These are phyloP conservation scores for Aureobasidium sp. DNA, from an alignment of 2,329 filamentous ascomycete genomes.

Conservation along the genomic window DNA sequence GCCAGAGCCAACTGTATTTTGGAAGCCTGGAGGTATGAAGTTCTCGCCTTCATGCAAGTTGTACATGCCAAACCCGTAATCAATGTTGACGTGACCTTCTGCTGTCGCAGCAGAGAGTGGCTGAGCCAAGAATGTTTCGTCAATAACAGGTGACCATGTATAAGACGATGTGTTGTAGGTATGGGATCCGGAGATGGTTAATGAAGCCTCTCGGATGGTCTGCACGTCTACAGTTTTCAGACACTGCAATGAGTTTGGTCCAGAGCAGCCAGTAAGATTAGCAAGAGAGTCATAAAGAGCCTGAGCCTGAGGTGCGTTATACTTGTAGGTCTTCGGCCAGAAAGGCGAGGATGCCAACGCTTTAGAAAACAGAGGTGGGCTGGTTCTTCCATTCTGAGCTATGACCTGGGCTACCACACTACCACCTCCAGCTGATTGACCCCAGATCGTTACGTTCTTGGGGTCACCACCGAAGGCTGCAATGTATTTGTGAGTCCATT, in stretches of 20 bases:
- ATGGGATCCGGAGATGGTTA: constrained; percentile 42
- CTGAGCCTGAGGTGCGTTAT: constrained; percentile 46
- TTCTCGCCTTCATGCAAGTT: constrained; percentile 58
- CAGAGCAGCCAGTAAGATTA: constrained; percentile 42
- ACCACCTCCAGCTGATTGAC: constrained; percentile 51
- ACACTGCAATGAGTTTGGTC: constrained; percentile 44
- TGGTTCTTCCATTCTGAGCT: constrained; percentile 38
- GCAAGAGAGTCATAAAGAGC: constrained; percentile 43
- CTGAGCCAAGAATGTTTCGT: constrained; percentile 45
- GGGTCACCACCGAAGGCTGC: constrained; percentile 40
- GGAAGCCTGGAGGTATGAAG: constrained; percentile 49
- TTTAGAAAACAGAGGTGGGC: constrained; percentile 41
- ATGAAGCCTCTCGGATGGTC: constrained; percentile 44
- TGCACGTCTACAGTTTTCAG: constrained; percentile 50
- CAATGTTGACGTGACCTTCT: constrained; percentile 36
- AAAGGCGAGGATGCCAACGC: constrained; percentile 50
- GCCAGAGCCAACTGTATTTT: constrained; percentile 27
- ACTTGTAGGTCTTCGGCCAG: constrained; percentile 52
- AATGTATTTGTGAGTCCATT: constrained; percentile 47
- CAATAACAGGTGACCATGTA: constrained; percentile 56
- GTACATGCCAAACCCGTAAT: constrained; percentile 49
- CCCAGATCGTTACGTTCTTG: constrained; percentile 32
- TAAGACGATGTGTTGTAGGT: constrained; percentile 51
- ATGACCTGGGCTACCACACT: constrained; percentile 48
- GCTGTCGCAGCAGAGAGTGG: constrained; percentile 40